These are phyloP conservation scores for Rosa lucieae DNA, from an alignment of 306 rosid genomes.

Conservation along the genomic window DNA sequence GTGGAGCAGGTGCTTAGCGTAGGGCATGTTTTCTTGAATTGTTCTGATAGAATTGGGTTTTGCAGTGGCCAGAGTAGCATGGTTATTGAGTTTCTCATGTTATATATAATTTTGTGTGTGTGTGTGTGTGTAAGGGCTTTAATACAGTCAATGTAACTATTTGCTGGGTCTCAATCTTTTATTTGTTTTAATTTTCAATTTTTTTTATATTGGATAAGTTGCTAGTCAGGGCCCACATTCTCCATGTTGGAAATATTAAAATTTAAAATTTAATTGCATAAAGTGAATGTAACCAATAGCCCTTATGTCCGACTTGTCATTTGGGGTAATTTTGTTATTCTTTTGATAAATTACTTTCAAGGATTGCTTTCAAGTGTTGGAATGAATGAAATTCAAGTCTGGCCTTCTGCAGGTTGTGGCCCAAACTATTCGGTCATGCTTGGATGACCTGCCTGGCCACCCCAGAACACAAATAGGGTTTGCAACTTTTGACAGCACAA, in stretches of 20 bases:
- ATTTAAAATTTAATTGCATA: background rate
- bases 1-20: slow-evolving; percentile 3
- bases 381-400: slow-evolving; percentile 21
- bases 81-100: background rate
- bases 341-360: background rate
- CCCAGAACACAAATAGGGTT: slow-evolving; percentile 98
- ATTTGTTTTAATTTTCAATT: too few relatives aligned
- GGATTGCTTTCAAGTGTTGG: slow-evolving; percentile 17
- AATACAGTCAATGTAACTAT: background rate
- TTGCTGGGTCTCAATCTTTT: background rate
- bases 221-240: background rate
- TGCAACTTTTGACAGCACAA: slow-evolving; percentile 95
- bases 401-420: slow-evolving; percentile 73
- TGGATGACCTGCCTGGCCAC: slow-evolving; percentile 94
- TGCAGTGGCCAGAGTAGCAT: background rate
- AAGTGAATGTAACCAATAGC: background rate
- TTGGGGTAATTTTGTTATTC: background rate
- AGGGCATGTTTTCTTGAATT: slow-evolving; percentile 16
- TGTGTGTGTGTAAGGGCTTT: background rate
- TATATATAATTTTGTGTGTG: background rate
- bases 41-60: slow-evolving; percentile 22
- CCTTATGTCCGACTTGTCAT: background rate
- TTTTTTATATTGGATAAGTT: background rate
- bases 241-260: background rate
- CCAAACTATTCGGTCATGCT: slow-evolving; percentile 83